phyloP scores from a whole-genome alignment of 169 alveolate species.

The Cryptosporidium ubiquitum region DNA sequence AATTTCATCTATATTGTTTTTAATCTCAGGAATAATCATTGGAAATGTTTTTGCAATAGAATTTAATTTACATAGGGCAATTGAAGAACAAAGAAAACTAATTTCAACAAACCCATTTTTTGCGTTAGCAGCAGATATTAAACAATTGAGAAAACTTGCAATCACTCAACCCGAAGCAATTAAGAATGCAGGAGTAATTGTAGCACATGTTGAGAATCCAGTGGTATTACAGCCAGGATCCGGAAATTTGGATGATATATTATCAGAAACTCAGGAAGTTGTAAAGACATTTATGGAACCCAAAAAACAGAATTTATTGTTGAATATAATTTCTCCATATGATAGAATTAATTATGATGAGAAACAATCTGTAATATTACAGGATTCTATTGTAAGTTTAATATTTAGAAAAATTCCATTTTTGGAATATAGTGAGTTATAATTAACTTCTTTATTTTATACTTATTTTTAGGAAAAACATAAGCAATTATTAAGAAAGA shows the following conservation, averaged over 20 bases:
- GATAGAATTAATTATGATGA: constrained; percentile 66
- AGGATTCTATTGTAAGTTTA: constrained; percentile 71
- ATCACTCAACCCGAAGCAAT: constrained; percentile 70
- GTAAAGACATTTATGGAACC: constrained; percentile 64
- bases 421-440: background rate
- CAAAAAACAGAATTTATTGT: constrained; percentile 37
- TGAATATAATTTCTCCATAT: constrained; percentile 59
- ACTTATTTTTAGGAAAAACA: constrained; percentile 40
- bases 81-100: constrained; percentile 54
- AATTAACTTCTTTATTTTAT: background rate
- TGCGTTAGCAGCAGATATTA: constrained; percentile 50
- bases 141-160: constrained; percentile 53
- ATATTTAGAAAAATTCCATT: background rate
- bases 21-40: background rate
- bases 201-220: constrained; percentile 65
- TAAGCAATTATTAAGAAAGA: constrained; percentile 32
- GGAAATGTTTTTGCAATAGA: background rate
- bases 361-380: constrained; percentile 15
- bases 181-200: constrained; percentile 71
- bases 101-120: constrained; percentile 57
- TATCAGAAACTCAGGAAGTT: constrained; percentile 37
- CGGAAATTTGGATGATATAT: constrained; percentile 10
- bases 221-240: constrained; percentile 1
- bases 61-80: constrained; percentile 59
- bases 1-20: background rate